Evolutionary conservation across 805 yeast species (phyloP), one percentile per base, ranked within the genome.

Genomic region (Yamadazyma paraphyllophila): DNA sequence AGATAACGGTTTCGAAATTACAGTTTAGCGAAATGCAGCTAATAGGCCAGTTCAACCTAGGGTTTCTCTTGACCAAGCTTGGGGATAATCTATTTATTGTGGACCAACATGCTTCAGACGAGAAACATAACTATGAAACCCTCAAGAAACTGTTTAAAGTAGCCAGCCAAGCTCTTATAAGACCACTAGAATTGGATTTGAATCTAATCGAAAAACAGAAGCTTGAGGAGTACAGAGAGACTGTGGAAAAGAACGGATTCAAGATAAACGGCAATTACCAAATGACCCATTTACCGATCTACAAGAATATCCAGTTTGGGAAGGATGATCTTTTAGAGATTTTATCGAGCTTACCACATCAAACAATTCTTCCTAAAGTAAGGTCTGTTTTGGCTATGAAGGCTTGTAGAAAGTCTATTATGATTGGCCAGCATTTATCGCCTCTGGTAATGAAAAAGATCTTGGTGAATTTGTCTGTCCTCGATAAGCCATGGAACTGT

Each of bases 101-200:
- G 39, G 99, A 94, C 62, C 99, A 94, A 63, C 99, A 94, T 68
- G 99, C 99, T 1, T 87, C 96, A 53, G 99, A 94, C 67, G 99
- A 94, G 58, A 94, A 91, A 55, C 89, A 58, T 69, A 94, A 94
- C 62, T 94, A 88, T 68, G 99, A 94, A 62, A 71, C 41, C 5
- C 62, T 68, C 13, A 73, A 71, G 2, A 79, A 86, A 0, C 66
- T 69, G 0, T 81, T 91, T 51, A 76, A 80, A 37, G 58, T 68
- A 8, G 59, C 52, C 12, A 73, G 76, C 36, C 97, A 94, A 63
- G 81, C 82, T 1, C 68, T 94, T 40, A 88, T 92, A 5, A 54
- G 50, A 2, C 73, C 74, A 1, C 59, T 71, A 0, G 83, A 86
- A 0, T 68, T 92, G 8, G 86, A 87, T 36, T 65, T 94, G 38